These are phyloP conservation scores for Zymoseptoria brevis DNA, from an alignment of 2,329 filamentous ascomycete genomes.

Conservation along the genomic window DNA sequence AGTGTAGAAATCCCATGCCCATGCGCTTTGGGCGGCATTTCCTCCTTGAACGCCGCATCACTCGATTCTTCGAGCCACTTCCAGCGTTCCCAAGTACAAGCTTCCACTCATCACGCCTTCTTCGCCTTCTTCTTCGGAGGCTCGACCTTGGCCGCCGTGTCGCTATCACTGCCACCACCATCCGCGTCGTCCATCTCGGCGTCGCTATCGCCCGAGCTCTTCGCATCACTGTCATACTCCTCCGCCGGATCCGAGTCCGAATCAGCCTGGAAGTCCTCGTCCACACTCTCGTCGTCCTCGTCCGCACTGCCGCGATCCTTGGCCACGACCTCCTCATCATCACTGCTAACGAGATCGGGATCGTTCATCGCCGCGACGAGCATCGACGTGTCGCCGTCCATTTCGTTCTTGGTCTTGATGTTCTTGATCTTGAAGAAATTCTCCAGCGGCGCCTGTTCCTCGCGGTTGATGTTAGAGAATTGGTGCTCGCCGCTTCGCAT, in stretches of 20 bases:
- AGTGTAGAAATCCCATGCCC: not conserved
- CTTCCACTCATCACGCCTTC: constrained; percentile 23
- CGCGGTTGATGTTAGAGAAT: constrained; percentile 98
- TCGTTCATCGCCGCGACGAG: constrained; percentile 71
- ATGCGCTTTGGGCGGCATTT: not conserved
- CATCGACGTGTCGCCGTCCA: constrained; percentile 72
- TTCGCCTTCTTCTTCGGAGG: constrained; percentile 60
- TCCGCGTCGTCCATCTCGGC: constrained; percentile 49
- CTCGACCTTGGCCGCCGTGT: constrained; percentile 47
- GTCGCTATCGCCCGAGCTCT: constrained; percentile 66
- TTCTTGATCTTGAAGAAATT: constrained; percentile 95
- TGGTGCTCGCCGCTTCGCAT: constrained; percentile 87
- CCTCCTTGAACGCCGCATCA: not conserved
- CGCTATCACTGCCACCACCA: constrained; percentile 37
- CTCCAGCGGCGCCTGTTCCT: constrained; percentile 94
- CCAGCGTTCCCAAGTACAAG: not conserved
- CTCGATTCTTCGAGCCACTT: not conserved
- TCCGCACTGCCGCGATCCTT: constrained; percentile 84
- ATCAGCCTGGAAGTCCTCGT: constrained; percentile 91
- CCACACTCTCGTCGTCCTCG: constrained; percentile 89
- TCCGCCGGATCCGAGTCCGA: constrained; percentile 93
- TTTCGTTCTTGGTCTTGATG: constrained; percentile 95
- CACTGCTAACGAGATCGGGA: constrained; percentile 73
- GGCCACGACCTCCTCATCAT: constrained; percentile 68
- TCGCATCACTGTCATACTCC: constrained; percentile 86